These are phyloP conservation scores for Stygiomarasmius scandens DNA, from an alignment of 1,284 basidiomycete genomes.

Conservation along the genomic window DNA sequence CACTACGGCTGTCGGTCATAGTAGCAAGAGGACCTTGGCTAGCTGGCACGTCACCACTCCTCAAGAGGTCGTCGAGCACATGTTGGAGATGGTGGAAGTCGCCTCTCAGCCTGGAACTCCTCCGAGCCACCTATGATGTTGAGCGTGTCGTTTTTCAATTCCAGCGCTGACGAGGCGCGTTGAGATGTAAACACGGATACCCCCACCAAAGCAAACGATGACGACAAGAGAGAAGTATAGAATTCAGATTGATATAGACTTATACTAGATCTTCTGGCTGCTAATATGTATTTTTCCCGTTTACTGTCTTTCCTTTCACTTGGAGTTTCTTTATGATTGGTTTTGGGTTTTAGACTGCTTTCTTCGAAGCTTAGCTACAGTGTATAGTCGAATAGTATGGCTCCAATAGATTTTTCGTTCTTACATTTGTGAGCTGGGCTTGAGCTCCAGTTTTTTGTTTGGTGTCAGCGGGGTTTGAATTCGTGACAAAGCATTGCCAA, in stretches of 20 bases:
- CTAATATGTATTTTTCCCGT: neutral
- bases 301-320: too few relatives aligned
- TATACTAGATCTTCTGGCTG: neutral
- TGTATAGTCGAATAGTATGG: too few relatives aligned
- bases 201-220: too few relatives aligned
- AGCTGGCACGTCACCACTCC: conserved; percentile 87
- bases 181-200: too few relatives aligned
- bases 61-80: conserved; percentile 72
- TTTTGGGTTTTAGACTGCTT: too few relatives aligned
- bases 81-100: conserved; percentile 48
- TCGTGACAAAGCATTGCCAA: neutral
- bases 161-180: too few relatives aligned
- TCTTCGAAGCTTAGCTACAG: too few relatives aligned
- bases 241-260: neutral
- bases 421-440: too few relatives aligned
- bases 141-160: too few relatives aligned
- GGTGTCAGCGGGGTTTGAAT: neutral
- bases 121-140: neutral
- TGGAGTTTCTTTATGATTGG: too few relatives aligned
- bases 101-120: neutral
- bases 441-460: too few relatives aligned
- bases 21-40: conserved; percentile 85
- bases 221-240: neutral
- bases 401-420: too few relatives aligned
- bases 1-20: conserved; percentile 86